phyloP scores from a whole-genome alignment of 495 filamentous ascomycete genomes.

The Penicillium cinerascens region DNA sequence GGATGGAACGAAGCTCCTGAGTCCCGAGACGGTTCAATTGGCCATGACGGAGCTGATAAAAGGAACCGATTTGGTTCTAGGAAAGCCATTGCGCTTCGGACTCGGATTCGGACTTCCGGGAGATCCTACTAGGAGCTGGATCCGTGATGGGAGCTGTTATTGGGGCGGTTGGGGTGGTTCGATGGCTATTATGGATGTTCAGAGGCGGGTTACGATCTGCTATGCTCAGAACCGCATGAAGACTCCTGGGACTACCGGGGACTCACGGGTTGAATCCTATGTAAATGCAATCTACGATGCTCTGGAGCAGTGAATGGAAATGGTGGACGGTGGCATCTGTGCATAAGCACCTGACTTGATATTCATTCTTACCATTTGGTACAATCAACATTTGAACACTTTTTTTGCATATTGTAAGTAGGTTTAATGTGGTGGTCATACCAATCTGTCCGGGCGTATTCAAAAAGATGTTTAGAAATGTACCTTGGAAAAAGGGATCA shows the following conservation, averaged over 20 bases:
- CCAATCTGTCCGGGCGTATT: too few relatives aligned
- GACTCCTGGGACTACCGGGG: not conserved
- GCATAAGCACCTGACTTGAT: not conserved
- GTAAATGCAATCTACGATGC: not conserved
- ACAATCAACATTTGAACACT: too few relatives aligned
- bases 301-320: not conserved
- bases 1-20: conserved; percentile 14
- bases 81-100: conserved; percentile 17
- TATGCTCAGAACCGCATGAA: not conserved
- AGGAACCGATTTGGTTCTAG: conserved; percentile 20
- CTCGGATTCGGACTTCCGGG: conserved; percentile 20
- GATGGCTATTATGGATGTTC: conserved; percentile 21
- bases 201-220: not conserved
- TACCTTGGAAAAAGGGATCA: too few relatives aligned
- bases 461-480: too few relatives aligned
- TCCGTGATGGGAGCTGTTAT: conserved; percentile 14
- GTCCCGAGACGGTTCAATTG: conserved; percentile 17
- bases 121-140: conserved; percentile 6
- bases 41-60: conserved; percentile 22
- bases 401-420: too few relatives aligned
- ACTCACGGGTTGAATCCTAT: not conserved
- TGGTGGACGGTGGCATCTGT: not conserved
- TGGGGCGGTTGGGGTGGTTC: conserved; percentile 29
- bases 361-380: not conserved
- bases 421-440: too few relatives aligned